These are phyloP conservation scores for Truncatella angustata DNA, from an alignment of 2,329 filamentous ascomycete genomes.

Conservation along the genomic window DNA sequence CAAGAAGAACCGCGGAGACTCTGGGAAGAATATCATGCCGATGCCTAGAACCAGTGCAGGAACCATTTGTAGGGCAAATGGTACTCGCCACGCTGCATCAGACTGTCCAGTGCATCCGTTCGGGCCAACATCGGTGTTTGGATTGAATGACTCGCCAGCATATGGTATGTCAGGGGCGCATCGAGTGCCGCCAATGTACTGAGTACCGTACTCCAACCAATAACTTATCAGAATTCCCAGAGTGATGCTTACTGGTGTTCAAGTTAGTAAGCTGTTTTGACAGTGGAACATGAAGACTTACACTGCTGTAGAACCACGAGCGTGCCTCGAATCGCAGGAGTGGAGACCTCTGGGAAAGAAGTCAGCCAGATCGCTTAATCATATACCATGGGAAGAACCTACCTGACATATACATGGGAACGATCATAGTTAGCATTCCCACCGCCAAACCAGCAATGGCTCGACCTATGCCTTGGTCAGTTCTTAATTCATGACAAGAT, in stretches of 20 bases:
- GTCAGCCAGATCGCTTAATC: constrained; percentile 41
- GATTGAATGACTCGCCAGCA: constrained; percentile 45
- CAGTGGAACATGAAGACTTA: not conserved
- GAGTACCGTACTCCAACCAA: constrained; percentile 41
- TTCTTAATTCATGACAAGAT: not conserved
- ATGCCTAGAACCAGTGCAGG: constrained; percentile 43
- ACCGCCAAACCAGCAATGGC: constrained; percentile 43
- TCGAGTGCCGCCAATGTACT: constrained; percentile 40
- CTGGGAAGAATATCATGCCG: constrained; percentile 21
- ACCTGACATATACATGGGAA: constrained; percentile 22
- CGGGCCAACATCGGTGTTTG: constrained; percentile 37
- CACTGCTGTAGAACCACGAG: constrained; percentile 42
- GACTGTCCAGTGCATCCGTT: constrained; percentile 44
- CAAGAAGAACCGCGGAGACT: constrained; percentile 31
- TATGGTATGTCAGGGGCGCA: constrained; percentile 47
- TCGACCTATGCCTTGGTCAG: constrained; percentile 27
- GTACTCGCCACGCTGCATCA: constrained; percentile 42
- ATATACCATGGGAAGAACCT: constrained; percentile 29
- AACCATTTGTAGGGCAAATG: constrained; percentile 49
- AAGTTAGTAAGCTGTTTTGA: not conserved
- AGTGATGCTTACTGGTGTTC: constrained; percentile 32
- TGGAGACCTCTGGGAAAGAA: constrained; percentile 40
- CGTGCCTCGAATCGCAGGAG: constrained; percentile 44
- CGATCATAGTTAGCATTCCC: constrained; percentile 36
- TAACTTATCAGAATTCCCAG: constrained; percentile 41